These are phyloP conservation scores for Hyphopichia homilentoma DNA, from an alignment of 805 yeast genomes.

Conservation along the genomic window DNA sequence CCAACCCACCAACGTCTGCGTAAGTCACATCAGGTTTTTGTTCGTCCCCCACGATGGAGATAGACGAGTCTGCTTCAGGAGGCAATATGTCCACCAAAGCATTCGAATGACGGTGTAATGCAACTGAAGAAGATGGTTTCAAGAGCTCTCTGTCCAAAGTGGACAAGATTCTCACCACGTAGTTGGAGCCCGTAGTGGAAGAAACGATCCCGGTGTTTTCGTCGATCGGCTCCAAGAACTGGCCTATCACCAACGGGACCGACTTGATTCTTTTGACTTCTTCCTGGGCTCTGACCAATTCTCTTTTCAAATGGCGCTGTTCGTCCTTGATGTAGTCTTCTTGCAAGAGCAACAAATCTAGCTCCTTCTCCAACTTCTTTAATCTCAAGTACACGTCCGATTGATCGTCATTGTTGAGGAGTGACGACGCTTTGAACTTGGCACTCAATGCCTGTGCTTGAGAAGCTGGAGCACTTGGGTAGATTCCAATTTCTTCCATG, in stretches of 20 bases:
- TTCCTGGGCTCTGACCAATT: slow-evolving; percentile 93
- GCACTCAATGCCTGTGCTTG: slow-evolving; percentile 2
- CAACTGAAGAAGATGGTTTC: slow-evolving; percentile 94
- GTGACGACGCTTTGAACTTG: slow-evolving; percentile 1
- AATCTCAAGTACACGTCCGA: slow-evolving; percentile 77
- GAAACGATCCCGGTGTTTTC: slow-evolving; percentile 95
- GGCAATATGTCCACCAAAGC: slow-evolving; percentile 96
- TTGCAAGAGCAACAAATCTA: slow-evolving; percentile 78
- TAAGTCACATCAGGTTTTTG: slow-evolving; percentile 91
- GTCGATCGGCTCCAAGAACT: slow-evolving; percentile 95
- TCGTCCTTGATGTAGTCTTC: slow-evolving; percentile 98
- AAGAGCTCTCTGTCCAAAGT: slow-evolving; percentile 92
- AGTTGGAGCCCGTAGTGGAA: slow-evolving; percentile 95
- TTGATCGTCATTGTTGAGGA: slow-evolving; percentile 23
- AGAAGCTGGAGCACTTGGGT: slow-evolving; percentile 8
- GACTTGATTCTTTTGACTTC: slow-evolving; percentile 97
- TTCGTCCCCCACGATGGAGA: slow-evolving; percentile 89
- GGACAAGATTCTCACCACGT: slow-evolving; percentile 91
- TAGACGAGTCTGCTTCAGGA: slow-evolving; percentile 97
- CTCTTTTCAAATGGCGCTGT: slow-evolving; percentile 93
- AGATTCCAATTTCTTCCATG: slow-evolving; percentile 37
- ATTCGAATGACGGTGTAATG: slow-evolving; percentile 96
- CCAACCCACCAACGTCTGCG: slow-evolving; percentile 98
- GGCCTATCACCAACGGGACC: slow-evolving; percentile 97
- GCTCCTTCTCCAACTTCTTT: slow-evolving; percentile 86